A percentile compares a stretch with the other conserved stretches of the same genome.
Evolutionary conservation across 805 yeast genomes (phyloP).

Genomic region (Ogataea neopini): DNA sequence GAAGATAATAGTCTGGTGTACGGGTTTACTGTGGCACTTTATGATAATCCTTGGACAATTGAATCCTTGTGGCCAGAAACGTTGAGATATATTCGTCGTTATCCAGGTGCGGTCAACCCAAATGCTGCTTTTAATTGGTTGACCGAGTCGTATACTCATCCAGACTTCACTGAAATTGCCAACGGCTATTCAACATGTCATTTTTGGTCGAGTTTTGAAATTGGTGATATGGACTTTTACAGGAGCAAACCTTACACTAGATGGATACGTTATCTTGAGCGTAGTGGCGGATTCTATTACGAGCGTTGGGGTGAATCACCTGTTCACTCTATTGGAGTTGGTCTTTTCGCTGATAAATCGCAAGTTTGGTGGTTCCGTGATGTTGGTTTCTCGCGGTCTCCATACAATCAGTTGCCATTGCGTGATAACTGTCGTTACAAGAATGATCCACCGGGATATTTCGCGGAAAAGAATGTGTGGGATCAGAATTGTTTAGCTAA

Average conservation of each 20-base stretch:
- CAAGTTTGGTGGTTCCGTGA: slow-evolving; percentile 55
- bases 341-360: slow-evolving; percentile 45
- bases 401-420: slow-evolving; percentile 48
- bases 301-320: slow-evolving; percentile 64
- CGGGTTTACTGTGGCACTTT: slow-evolving; percentile 74
- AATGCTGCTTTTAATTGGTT: slow-evolving; percentile 70
- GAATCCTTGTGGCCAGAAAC: slow-evolving; percentile 76
- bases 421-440: slow-evolving; percentile 22
- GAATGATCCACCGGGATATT: slow-evolving; percentile 23
- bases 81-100: slow-evolving; percentile 56
- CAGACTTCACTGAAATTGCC: slow-evolving; percentile 42
- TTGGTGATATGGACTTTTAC: slow-evolving; percentile 74
- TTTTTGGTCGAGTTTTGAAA: slow-evolving; percentile 85
- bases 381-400: slow-evolving; percentile 50
- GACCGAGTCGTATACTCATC: slow-evolving; percentile 66
- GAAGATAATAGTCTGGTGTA: slow-evolving; percentile 67
- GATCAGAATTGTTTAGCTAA: slow-evolving; percentile 69
- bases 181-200: slow-evolving; percentile 77
- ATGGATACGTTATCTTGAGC: slow-evolving; percentile 67
- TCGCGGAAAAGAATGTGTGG: slow-evolving; percentile 35
- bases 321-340: slow-evolving; percentile 50
- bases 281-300: slow-evolving; percentile 79
- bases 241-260: slow-evolving; percentile 63
- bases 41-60: slow-evolving; percentile 64
- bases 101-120: slow-evolving; percentile 58